Percentiles rank a stretch among this genome's conserved stretches.
Evolutionary conservation across 805 yeast genomes (phyloP).

Genomic region (Clavispora carvajalis): DNA sequence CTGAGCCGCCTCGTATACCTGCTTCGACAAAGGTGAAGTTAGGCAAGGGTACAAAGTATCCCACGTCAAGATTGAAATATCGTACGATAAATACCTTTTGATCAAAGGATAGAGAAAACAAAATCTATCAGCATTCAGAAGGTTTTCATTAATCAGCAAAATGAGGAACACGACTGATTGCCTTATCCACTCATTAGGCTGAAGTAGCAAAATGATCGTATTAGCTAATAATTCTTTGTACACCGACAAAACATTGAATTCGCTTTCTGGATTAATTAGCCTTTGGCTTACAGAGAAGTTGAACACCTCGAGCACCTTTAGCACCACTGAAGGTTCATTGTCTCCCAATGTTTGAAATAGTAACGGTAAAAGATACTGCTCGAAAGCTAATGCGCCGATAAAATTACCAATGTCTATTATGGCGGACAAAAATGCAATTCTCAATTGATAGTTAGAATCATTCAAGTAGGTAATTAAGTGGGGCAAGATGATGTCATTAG

Average conservation of each 20-base stretch:
- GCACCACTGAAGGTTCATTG: constrained; percentile 75
- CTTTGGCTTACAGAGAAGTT: constrained; percentile 24
- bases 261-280: constrained; percentile 29
- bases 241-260: constrained; percentile 35
- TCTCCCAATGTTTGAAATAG: constrained; percentile 79
- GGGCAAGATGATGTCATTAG: constrained; percentile 83
- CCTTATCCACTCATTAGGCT: constrained; percentile 84
- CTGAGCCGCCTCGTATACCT: constrained; percentile 57
- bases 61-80: constrained; percentile 64
- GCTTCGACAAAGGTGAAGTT: constrained; percentile 60
- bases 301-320: constrained; percentile 53
- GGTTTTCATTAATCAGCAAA: constrained; percentile 53
- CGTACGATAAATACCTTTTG: constrained; percentile 71
- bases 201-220: constrained; percentile 56
- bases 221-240: constrained; percentile 30
- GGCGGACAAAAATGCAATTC: constrained; percentile 66
- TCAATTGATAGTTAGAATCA: constrained; percentile 62
- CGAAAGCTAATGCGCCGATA: constrained; percentile 76
- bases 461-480: constrained; percentile 89
- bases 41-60: constrained; percentile 61
- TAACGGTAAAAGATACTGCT: constrained; percentile 83
- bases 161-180: constrained; percentile 61
- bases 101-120: constrained; percentile 81
- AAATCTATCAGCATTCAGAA: constrained; percentile 72
- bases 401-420: constrained; percentile 71